Evolutionary conservation across 2,329 filamentous ascomycete genomes (phyloP).

Genomic region (Ophiostoma tasmaniense): DNA sequence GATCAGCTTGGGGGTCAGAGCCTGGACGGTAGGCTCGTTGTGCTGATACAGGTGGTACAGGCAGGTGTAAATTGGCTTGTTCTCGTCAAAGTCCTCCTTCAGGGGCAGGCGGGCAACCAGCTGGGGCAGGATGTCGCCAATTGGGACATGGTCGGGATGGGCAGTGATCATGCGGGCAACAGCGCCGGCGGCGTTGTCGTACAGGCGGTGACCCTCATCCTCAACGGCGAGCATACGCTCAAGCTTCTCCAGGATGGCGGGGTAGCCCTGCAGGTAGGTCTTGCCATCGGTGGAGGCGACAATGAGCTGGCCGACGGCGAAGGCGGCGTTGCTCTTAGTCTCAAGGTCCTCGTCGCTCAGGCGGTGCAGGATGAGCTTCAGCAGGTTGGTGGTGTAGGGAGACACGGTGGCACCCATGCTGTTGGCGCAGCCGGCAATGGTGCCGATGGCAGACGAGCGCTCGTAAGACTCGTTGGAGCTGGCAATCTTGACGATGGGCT

Average conservation of each 20-base stretch:
- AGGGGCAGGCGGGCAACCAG: slow-evolving; percentile 74
- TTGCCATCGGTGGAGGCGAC: slow-evolving; percentile 68
- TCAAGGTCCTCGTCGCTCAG: slow-evolving; percentile 83
- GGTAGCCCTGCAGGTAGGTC: slow-evolving; percentile 66
- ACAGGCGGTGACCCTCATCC: slow-evolving; percentile 58
- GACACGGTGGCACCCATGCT: slow-evolving; percentile 77
- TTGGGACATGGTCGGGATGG: slow-evolving; percentile 73
- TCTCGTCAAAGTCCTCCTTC: slow-evolving; percentile 93
- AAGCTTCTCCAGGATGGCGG: slow-evolving; percentile 71
- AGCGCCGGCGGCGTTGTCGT: slow-evolving; percentile 90
- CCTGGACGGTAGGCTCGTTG: slow-evolving; percentile 59
- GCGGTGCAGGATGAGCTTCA: slow-evolving; percentile 76
- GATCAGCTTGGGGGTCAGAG: slow-evolving; percentile 60
- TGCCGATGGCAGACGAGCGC: slow-evolving; percentile 81
- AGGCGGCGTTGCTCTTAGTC: slow-evolving; percentile 91
- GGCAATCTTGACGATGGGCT: slow-evolving; percentile 79
- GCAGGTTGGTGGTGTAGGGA: slow-evolving; percentile 65
- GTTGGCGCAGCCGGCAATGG: slow-evolving; percentile 82
- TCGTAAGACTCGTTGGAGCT: slow-evolving; percentile 80
- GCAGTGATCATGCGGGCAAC: slow-evolving; percentile 86
- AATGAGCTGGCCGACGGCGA: slow-evolving; percentile 78
- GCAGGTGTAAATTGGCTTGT: slow-evolving; percentile 86
- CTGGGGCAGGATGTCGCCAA: slow-evolving; percentile 71
- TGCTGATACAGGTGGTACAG: slow-evolving; percentile 75
- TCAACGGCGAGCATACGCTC: slow-evolving; percentile 73